phyloP scores from a whole-genome alignment of 495 filamentous ascomycete genomes.

The Hypoxylon lenormandii region DNA sequence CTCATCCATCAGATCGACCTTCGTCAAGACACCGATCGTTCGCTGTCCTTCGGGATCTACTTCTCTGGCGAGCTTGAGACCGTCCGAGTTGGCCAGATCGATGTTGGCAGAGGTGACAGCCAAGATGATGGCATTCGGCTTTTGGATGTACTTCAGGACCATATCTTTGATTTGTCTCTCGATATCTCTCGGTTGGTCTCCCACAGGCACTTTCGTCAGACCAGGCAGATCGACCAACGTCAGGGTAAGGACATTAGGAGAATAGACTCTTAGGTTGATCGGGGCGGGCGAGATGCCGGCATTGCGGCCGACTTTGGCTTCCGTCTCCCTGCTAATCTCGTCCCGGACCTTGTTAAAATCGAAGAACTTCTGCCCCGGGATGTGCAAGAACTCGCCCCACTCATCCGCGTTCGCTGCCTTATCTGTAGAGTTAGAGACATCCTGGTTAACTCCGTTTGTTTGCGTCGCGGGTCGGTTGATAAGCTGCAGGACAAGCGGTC shows the following conservation, averaged over 20 bases:
- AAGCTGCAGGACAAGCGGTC: slow-evolving; percentile 96
- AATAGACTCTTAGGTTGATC: slow-evolving; percentile 98
- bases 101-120: slow-evolving; percentile 97
- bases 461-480: slow-evolving; percentile 82
- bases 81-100: slow-evolving; percentile 98
- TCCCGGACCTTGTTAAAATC: slow-evolving; percentile 99
- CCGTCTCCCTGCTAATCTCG: slow-evolving; percentile 96
- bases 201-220: slow-evolving; percentile 96
- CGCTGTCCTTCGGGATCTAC: slow-evolving; percentile 98
- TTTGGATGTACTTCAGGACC: slow-evolving; percentile 98
- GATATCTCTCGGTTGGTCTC: slow-evolving; percentile 98
- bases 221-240: slow-evolving; percentile 98
- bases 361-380: slow-evolving; percentile 97
- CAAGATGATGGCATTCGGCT: slow-evolving; percentile 96
- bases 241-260: slow-evolving; percentile 95
- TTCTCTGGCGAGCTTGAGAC: slow-evolving; percentile 94
- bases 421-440: slow-evolving; percentile 73
- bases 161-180: slow-evolving; percentile 97
- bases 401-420: slow-evolving; percentile 91
- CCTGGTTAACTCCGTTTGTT: slow-evolving; percentile 81
- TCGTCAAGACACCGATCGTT: slow-evolving; percentile 98
- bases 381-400: slow-evolving; percentile 99
- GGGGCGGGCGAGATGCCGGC: slow-evolving; percentile 95
- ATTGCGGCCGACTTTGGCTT: slow-evolving; percentile 93
- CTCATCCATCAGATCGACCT: slow-evolving; percentile 99